These are phyloP conservation scores for Aspergillus conjunctus DNA, from an alignment of 495 filamentous ascomycete species.

Conservation along the genomic window DNA sequence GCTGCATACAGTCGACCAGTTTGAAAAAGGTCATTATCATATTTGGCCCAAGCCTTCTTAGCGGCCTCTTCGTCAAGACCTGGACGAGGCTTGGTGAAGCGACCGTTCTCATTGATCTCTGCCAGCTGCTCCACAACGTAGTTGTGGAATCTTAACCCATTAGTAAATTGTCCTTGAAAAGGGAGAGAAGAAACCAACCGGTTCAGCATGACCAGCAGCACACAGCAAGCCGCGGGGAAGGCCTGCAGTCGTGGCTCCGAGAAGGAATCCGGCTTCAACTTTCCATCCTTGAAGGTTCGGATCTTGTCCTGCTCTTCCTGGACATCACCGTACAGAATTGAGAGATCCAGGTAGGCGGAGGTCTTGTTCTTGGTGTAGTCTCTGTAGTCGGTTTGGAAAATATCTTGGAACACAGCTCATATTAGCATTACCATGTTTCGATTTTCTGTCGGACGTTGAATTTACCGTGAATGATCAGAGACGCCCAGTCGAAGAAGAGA, in stretches of 20 bases:
- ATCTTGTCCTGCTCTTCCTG: conserved; percentile 59
- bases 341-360: conserved; percentile 61
- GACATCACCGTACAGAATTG: conserved; percentile 59
- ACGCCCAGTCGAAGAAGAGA: conserved; percentile 62
- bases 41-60: conserved; percentile 66
- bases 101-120: conserved; percentile 69
- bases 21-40: conserved; percentile 84
- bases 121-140: conserved; percentile 70
- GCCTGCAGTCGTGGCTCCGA: conserved; percentile 57
- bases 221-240: conserved; percentile 58
- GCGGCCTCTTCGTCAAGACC: conserved; percentile 50
- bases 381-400: conserved; percentile 60
- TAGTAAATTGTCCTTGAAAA: background rate
- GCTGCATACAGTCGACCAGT: conserved; percentile 62
- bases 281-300: conserved; percentile 58
- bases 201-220: conserved; percentile 60
- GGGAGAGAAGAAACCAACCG: conserved; percentile 24
- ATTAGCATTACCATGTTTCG: conserved; percentile 13
- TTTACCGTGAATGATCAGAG: conserved; percentile 57
- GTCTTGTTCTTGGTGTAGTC: conserved; percentile 57
- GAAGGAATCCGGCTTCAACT: conserved; percentile 60
- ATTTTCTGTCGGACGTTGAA: no score
- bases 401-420: conserved; percentile 35
- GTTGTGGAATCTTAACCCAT: conserved; percentile 67
- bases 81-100: conserved; percentile 63